These are phyloP conservation scores for Calocybe indica DNA, from an alignment of 768 basidiomycete genomes.

Conservation along the genomic window DNA sequence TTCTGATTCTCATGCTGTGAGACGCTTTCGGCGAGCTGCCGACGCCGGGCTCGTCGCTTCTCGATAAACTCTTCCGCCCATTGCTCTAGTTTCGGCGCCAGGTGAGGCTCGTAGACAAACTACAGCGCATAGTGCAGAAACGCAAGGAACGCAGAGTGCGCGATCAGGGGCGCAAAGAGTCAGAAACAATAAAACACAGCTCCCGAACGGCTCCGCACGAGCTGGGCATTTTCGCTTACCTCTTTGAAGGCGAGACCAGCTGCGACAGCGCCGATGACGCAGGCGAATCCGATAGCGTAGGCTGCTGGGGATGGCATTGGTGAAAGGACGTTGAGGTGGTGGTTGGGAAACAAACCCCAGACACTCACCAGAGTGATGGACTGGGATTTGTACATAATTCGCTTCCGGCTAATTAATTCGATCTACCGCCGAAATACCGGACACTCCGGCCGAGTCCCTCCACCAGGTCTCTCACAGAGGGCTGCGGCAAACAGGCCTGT, in stretches of 20 bases:
- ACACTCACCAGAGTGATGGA: too few species aligned
- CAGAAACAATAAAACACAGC: conserved; percentile 3
- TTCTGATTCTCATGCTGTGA: too few species aligned
- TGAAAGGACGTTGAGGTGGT: conserved; percentile 5
- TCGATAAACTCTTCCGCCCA: conserved; percentile 36
- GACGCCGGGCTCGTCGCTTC: conserved; percentile 20
- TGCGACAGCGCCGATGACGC: conserved; percentile 41
- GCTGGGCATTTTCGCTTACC: conserved; percentile 25
- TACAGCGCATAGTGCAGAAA: conserved; percentile 17
- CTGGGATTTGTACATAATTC: too few species aligned
- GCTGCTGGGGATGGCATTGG: conserved; percentile 39
- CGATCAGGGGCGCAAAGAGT: conserved; percentile 4
- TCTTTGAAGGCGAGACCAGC: conserved; percentile 53
- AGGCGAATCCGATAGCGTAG: conserved; percentile 33
- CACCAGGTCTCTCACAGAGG: too few species aligned
- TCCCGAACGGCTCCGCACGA: background rate
- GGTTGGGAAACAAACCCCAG: background rate
- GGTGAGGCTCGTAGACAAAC: conserved; percentile 68
- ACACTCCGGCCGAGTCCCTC: too few species aligned
- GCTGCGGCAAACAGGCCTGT: too few species aligned
- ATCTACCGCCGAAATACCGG: too few species aligned
- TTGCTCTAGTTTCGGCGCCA: conserved; percentile 53
- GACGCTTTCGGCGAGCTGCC: too few species aligned
- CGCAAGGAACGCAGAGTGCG: background rate
- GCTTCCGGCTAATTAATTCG: too few species aligned